Base-by-base conservation (phyloP, 345 rosid species). In the Carallia pectinifolia region DNA sequence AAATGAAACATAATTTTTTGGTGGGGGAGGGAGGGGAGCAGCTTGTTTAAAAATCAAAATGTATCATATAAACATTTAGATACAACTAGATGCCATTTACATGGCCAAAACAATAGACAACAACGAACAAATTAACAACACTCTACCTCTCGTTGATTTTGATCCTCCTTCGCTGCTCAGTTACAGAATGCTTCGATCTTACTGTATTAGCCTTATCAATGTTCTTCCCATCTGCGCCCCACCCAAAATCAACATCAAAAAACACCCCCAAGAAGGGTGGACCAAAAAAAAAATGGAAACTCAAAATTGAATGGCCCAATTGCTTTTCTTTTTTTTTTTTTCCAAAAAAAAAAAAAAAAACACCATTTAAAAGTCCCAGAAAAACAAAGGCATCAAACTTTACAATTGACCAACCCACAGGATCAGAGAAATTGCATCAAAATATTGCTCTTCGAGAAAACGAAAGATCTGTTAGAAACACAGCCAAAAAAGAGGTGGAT, bases 111-210 rank as follows among this genome's bases (percentile, higher is more conserved):
- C 59, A 56, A 56, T 30, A 10, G 16, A 27, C 4, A 8, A 56
- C 60, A 23, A 12, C 29, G 34, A 68, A 55, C 54, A 33, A 12
- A 64, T 54, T 36, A 61, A 29, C 65, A 70, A 65, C 89, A 96
- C 97, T 92, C 81, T 95, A 90, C 99, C 99, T 92, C 81, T 95
- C 99, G 36, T 95, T 95, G 72, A 95, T 95, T 85, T 92, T 95
- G 89, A 97, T 95, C 76, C 99, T 86, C 71, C 97, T 78, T 27
- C 96, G 85, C 82, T 92, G 99, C 81, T 95, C 97, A 0, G 96
- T 95, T 53, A 92, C 99, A 0, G 99, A 92, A 77, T 95, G 99
- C 48, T 95, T 95, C 38, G 97, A 95, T 69, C 99, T 87, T 53
- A 86, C 81, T 16, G 89, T 92, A 73, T 70, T 86, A 19, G 96